Conservation (phyloP, 2,329 filamentous ascomycete species). For the Metarhizium anisopliae region DNA sequence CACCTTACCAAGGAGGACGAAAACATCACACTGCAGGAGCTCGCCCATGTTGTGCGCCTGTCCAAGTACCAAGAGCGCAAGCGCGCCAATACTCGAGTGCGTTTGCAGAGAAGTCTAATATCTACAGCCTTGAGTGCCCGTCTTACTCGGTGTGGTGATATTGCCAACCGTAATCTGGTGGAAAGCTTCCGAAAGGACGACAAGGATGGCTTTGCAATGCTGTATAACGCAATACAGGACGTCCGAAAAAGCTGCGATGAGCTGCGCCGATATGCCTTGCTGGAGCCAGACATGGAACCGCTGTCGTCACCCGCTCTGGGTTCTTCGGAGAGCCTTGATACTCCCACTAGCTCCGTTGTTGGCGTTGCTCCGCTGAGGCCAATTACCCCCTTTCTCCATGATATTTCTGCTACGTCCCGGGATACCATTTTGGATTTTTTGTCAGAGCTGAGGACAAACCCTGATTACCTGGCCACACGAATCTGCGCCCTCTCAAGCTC, state of each 20-base stretch:
- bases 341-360: conserved; percentile 32
- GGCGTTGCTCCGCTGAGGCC: conserved; percentile 28
- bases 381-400: conserved; percentile 53
- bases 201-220: conserved; percentile 63
- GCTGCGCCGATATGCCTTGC: conserved; percentile 58
- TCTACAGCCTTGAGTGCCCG: conserved; percentile 68
- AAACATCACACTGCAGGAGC: conserved; percentile 64
- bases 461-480: conserved; percentile 77
- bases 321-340: conserved; percentile 42
- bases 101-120: conserved; percentile 65
- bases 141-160: conserved; percentile 64
- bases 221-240: conserved; percentile 73
- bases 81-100: conserved; percentile 61
- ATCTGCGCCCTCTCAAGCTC: conserved; percentile 65
- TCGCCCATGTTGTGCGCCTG: conserved; percentile 68
- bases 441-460: conserved; percentile 73
- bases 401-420: conserved; percentile 66
- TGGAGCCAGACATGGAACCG: conserved; percentile 64
- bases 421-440: conserved; percentile 73
- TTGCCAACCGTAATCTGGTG: conserved; percentile 65
- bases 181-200: conserved; percentile 73
- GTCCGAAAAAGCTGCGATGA: conserved; percentile 70
- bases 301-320: conserved; percentile 30
- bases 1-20: conserved; percentile 51
- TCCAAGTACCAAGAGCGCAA: conserved; percentile 78